These are phyloP conservation scores for Hortiboletus campestris DNA, from an alignment of 768 basidiomycete genomes.

Conservation along the genomic window DNA sequence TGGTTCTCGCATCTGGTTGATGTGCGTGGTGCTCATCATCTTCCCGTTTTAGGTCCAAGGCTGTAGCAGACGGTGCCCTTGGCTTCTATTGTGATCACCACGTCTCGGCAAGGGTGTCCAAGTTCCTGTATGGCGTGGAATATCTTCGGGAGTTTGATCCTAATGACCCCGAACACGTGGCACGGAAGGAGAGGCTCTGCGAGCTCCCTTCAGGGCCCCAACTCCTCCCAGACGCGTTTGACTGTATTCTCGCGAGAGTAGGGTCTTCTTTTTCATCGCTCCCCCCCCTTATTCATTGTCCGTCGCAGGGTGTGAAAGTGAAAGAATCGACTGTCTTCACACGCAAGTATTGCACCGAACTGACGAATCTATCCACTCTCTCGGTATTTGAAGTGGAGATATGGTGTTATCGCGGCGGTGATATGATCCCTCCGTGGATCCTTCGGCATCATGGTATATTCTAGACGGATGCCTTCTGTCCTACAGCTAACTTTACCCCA, in stretches of 20 bases:
- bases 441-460: slow-evolving; percentile 46
- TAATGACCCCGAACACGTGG: slow-evolving; percentile 62
- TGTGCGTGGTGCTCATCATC: slow-evolving; percentile 1
- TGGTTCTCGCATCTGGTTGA: slow-evolving; percentile 1
- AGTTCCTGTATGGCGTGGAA: slow-evolving; percentile 81
- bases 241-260: slow-evolving; percentile 73
- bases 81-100: slow-evolving; percentile 85
- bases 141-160: slow-evolving; percentile 68
- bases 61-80: slow-evolving; percentile 80
- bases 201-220: slow-evolving; percentile 76
- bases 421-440: slow-evolving; percentile 72
- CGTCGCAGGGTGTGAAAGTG: slow-evolving; percentile 60
- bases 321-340: slow-evolving; percentile 81
- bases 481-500: slow-evolving; percentile 1
- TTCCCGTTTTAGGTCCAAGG: slow-evolving; percentile 61
- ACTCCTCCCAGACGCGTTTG: slow-evolving; percentile 79
- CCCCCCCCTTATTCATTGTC: slow-evolving; percentile 6
- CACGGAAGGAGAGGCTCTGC: slow-evolving; percentile 62
- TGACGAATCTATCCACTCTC: slow-evolving; percentile 70
- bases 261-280: slow-evolving; percentile 23
- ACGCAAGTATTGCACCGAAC: slow-evolving; percentile 78
- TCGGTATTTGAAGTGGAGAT: slow-evolving; percentile 83
- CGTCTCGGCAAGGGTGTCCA: slow-evolving; percentile 78
- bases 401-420: slow-evolving; percentile 81
- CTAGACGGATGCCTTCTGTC: not conserved